Evolutionary conservation across 1,139 yeast species (phyloP).

Genomic region (Candida sanyaensis): DNA sequence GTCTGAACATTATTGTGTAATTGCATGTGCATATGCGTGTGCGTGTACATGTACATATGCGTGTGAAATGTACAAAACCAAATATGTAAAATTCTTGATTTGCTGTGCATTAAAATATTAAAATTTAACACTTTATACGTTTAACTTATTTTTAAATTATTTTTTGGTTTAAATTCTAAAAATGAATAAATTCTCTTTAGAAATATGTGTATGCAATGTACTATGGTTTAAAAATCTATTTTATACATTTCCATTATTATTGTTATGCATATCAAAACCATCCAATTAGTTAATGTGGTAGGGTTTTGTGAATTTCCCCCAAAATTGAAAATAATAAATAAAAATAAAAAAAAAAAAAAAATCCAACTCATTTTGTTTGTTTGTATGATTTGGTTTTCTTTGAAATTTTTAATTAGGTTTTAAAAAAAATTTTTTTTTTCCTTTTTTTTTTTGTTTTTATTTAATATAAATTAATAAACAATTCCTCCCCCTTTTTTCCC

Average conservation of each 20-base stretch:
- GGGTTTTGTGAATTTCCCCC: neutral
- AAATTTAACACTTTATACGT: neutral
- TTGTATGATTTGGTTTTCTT: neutral
- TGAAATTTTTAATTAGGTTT: neutral
- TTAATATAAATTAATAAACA: constrained; percentile 1
- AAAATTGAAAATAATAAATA: neutral
- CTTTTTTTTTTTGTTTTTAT: neutral
- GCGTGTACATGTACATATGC: neutral
- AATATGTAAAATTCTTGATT: neutral
- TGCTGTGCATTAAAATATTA: neutral
- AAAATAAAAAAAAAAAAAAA: neutral
- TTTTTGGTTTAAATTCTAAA: too few species aligned
- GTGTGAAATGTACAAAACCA: neutral
- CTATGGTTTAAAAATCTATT: neutral
- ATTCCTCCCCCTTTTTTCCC: neutral
- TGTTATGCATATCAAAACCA: neutral
- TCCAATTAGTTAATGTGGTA: neutral
- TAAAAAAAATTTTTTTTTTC: neutral
- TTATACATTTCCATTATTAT: too few species aligned
- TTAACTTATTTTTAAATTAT: neutral
- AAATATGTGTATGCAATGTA: neutral
- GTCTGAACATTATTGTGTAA: neutral
- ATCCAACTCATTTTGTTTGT: neutral
- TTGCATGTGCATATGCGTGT: neutral
- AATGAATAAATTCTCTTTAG: too few species aligned